Evolutionary conservation across 257 asterid genomes (phyloP).

Genomic region (Nicotiana otophora): DNA sequence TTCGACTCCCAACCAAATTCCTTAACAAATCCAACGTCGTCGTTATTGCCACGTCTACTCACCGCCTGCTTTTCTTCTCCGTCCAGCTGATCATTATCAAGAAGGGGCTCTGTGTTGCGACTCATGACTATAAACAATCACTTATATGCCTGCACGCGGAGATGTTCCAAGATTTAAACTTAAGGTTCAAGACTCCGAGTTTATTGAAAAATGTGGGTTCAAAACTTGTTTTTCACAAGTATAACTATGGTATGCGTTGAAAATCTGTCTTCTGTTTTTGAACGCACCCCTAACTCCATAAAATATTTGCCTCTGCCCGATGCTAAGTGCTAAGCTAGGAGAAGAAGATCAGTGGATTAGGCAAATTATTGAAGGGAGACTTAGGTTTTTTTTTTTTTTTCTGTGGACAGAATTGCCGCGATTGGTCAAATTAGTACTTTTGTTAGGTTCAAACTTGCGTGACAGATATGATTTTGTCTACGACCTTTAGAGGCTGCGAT

Average conservation of each 20-base stretch:
- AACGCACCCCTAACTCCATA: not conserved
- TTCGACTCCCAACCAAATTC: conserved; percentile 41
- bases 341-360: not conserved
- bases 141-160: too few relatives aligned
- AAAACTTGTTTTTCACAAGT: not conserved
- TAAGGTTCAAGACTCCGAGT: not conserved
- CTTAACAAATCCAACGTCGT: not conserved
- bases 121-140: not conserved
- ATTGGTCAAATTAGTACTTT: not conserved
- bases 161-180: not conserved
- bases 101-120: conserved; percentile 9
- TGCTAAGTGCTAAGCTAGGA: not conserved
- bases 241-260: not conserved
- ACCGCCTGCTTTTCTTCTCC: not conserved
- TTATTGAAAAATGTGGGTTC: not conserved
- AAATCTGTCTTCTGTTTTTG: not conserved
- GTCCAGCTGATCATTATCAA: not conserved
- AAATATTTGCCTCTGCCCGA: too few relatives aligned
- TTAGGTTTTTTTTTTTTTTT: not conserved
- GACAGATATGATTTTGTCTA: not conserved
- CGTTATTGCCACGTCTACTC: not conserved
- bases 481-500: not conserved
- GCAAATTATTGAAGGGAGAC: not conserved
- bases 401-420: not conserved
- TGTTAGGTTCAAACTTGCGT: not conserved